Conservation (phyloP, 2,329 filamentous ascomycete species). For the Furcasterigmium sp. region DNA sequence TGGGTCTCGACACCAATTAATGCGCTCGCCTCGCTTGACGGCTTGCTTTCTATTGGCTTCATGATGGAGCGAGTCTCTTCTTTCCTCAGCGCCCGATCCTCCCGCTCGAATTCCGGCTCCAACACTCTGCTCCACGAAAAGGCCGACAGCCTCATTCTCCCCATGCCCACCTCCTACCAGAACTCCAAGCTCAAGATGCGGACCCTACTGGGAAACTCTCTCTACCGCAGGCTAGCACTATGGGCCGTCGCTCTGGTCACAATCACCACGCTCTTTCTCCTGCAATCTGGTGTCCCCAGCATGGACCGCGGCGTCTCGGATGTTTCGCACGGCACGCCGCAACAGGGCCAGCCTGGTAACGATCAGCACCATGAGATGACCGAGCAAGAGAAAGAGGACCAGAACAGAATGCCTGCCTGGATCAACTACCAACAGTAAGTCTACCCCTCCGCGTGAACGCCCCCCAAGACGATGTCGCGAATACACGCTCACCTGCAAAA, state of each 20-base stretch:
- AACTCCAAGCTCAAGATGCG: conserved; percentile 35
- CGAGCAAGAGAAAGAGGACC: conserved; percentile 20
- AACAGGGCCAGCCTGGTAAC: conserved; percentile 21
- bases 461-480: neutral
- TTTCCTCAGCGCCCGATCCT: conserved; percentile 12
- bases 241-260: conserved; percentile 39
- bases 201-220: conserved; percentile 42
- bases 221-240: conserved; percentile 47
- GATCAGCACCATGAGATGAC: conserved; percentile 10
- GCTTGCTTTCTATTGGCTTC: neutral
- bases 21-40: no score
- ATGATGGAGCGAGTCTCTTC: conserved; percentile 13
- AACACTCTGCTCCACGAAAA: conserved; percentile 1
- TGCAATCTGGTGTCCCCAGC: conserved; percentile 22
- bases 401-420: conserved; percentile 29
- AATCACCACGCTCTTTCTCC: conserved; percentile 34
- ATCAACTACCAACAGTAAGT: conserved; percentile 37
- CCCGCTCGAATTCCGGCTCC: conserved; percentile 10
- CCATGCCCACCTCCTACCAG: conserved; percentile 10
- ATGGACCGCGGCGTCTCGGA: neutral
- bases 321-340: no score
- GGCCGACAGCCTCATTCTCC: neutral
- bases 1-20: no score
- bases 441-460: neutral
- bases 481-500: conserved; percentile 26